phyloP scores from a whole-genome alignment of 2,329 filamentous ascomycete genomes.

The Fusarium ambrosium region DNA sequence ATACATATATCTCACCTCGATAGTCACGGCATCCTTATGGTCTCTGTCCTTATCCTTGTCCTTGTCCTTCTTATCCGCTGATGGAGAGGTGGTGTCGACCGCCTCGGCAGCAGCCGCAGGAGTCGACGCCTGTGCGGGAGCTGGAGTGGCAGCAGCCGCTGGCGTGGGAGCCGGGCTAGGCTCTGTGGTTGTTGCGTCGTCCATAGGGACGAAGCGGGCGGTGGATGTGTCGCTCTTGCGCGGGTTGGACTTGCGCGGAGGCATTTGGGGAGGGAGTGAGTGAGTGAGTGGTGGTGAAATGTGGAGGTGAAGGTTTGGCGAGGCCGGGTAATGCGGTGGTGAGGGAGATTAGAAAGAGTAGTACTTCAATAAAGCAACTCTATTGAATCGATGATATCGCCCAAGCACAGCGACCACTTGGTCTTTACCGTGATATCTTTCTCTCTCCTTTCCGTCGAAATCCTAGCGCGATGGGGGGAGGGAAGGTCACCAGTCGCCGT shows the following conservation, averaged over 20 bases:
- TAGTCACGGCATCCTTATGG: constrained; percentile 56
- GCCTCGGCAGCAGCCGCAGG: constrained; percentile 17
- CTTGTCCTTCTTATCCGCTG: constrained; percentile 50
- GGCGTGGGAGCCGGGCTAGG: constrained; percentile 29
- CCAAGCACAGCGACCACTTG: constrained; percentile 35
- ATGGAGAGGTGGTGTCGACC: constrained; percentile 37
- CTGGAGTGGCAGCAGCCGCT: constrained; percentile 33
- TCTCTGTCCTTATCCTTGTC: constrained; percentile 52
- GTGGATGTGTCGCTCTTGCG: constrained; percentile 62
- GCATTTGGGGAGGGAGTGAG: constrained; percentile 56
- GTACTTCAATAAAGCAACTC: background rate
- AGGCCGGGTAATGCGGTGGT: background rate
- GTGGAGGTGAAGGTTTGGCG: background rate
- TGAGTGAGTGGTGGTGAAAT: constrained; percentile 14
- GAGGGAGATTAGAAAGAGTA: background rate
- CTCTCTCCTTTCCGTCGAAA: background rate
- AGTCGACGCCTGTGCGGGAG: constrained; percentile 28
- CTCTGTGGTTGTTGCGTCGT: constrained; percentile 53
- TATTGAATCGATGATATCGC: background rate
- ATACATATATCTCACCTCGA: constrained; percentile 61
- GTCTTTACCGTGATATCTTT: constrained; percentile 3
- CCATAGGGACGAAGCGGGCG: constrained; percentile 60
- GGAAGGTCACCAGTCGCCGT: background rate
- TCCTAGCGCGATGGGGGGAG: background rate
- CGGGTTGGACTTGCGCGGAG: constrained; percentile 68